These are phyloP conservation scores for Quillaja saponaria DNA, from an alignment of 306 rosid species.

Conservation along the genomic window DNA sequence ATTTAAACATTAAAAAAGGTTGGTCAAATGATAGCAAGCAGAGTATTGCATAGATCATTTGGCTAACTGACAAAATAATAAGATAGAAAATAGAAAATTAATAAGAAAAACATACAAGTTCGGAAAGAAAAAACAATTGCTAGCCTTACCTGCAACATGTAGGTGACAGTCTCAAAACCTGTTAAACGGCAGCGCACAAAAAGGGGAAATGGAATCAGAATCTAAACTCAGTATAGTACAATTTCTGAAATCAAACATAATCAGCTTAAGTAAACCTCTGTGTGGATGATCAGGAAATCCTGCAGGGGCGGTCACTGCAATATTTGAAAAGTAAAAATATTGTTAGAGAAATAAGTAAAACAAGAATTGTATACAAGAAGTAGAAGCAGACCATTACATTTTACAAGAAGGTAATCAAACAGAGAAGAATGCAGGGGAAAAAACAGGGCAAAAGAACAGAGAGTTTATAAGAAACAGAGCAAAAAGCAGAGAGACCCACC, in stretches of 20 bases:
- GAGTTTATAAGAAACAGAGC: constrained; percentile 22
- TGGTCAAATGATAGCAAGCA: constrained; percentile 8
- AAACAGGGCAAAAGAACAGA: neutral
- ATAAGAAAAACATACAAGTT: no score
- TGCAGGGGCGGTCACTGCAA: constrained; percentile 90
- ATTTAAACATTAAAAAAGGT: neutral
- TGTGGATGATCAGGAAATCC: constrained; percentile 99
- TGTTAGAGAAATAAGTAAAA: constrained; percentile 13
- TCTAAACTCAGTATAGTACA: neutral
- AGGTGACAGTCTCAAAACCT: constrained; percentile 98
- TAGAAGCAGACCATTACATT: constrained; percentile 12
- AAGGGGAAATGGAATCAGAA: constrained; percentile 31
- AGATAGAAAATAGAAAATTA: no score
- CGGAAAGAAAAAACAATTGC: no score
- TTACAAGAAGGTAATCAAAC: neutral
- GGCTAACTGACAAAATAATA: no score
- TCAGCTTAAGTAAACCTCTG: constrained; percentile 58
- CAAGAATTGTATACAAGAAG: no score
- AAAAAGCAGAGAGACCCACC: constrained; percentile 50
- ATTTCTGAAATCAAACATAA: neutral
- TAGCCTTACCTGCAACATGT: constrained; percentile 84
- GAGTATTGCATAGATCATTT: no score
- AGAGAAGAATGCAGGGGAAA: no score
- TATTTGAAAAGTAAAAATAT: constrained; percentile 19
- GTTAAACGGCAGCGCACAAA: constrained; percentile 27